Base-by-base conservation (phyloP, 1,139 yeast species). In the Debaryomyces sp. region DNA sequence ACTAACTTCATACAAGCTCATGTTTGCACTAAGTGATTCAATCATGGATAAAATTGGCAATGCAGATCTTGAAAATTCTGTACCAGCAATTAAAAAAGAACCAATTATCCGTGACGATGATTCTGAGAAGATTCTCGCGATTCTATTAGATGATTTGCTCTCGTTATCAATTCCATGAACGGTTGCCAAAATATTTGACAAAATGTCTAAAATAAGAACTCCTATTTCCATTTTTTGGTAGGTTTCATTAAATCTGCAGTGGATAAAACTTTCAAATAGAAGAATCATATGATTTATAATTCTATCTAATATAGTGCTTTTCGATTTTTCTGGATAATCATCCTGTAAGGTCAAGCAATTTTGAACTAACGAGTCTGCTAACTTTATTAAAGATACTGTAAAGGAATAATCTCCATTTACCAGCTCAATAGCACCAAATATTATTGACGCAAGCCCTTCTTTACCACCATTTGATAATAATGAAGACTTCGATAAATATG, bases 371-470 rank as follows among this genome's bases (percentile, higher is more conserved):
- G 77, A 67, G 42, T 78, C 77, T 7, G 81, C 78, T 24, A 91
- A 68, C 41, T 80, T 75, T 18, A 87, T 71, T 39, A 89, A 63
- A 0, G 85, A 67, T 10, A 86, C 60, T 0, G 95, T 85, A 56
- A 90, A 86, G 7, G 70, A 71, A 63, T 80, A 91, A 43, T 80
- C 79, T 8, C 92, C 94, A 47, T 72, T 74, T 1, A 87, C 84
- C 66, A 85, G 79, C 64, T 91, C 97, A 24, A 84, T 78, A 3
- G 92, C 79, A 2, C 94, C 92, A 48, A 89, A 73, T 7, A 89
- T 75, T 0, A 78, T 75, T 0, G 83, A 67, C 0, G 85, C 82
- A 45, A 84, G 68, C 0, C 95, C 94, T 45, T 89, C 90, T 55
- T 81, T 83, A 0, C 91, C 90, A 51, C 81, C 79, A 45, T 78